Conservation (phyloP, 2,329 filamentous ascomycete genomes). For the Pseudogymnoascus sp. region DNA sequence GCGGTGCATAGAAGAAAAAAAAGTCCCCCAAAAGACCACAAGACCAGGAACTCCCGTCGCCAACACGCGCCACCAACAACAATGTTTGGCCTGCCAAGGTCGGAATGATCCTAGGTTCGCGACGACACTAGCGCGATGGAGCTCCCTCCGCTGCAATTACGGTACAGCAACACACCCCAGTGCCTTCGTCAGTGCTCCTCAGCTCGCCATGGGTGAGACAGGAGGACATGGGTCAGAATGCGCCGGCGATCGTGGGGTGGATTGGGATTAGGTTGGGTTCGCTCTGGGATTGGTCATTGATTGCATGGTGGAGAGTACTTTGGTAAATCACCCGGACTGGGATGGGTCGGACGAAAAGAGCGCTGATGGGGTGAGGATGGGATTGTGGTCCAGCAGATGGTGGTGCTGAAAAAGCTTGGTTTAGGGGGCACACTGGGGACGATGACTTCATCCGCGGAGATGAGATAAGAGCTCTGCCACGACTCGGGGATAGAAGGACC, state of each 20-base stretch:
- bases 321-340: neutral
- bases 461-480: neutral
- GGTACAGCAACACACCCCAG: neutral
- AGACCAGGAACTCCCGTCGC: slow-evolving; percentile 1
- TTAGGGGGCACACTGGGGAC: neutral
- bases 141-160: neutral
- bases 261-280: neutral
- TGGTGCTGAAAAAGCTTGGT: neutral
- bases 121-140: neutral
- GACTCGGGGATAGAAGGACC: neutral
- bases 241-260: neutral
- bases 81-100: neutral
- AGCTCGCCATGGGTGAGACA: slow-evolving; percentile 6
- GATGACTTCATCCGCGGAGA: neutral
- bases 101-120: neutral
- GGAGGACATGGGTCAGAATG: neutral
- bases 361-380: neutral
- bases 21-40: neutral
- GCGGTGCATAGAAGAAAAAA: neutral
- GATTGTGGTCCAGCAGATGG: neutral
- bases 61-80: neutral
- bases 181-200: neutral
- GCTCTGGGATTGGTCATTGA: neutral
- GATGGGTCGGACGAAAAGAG: neutral
- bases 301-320: neutral